Conservation (phyloP, 257 asterid species). For the Paulownia fortunei region DNA sequence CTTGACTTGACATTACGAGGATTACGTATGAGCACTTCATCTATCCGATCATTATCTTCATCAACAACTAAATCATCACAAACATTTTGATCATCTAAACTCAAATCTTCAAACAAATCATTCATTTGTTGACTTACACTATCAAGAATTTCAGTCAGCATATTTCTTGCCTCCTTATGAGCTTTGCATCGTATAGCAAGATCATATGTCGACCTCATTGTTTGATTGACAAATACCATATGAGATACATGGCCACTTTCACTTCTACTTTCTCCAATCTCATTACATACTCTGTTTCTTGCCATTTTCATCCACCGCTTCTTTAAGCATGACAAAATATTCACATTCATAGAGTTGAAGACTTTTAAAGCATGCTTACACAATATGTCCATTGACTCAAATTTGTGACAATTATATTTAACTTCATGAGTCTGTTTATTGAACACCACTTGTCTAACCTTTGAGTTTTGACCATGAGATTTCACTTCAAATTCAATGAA, state of each 20-base stretch:
- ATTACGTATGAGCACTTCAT: neutral
- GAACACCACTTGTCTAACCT: neutral
- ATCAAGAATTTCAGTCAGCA: neutral
- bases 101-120: neutral
- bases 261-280: neutral
- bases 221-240: slow-evolving; percentile 20
- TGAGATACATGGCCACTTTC: neutral
- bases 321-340: neutral
- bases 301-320: slow-evolving; percentile 11
- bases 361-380: no score
- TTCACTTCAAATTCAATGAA: neutral
- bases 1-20: neutral
- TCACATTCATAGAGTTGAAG: no score
- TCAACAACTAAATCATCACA: neutral
- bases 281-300: neutral
- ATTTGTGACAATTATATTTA: neutral
- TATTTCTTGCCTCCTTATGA: slow-evolving; percentile 3
- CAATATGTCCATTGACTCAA: no score
- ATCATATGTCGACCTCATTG: slow-evolving; percentile 14
- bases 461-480: neutral
- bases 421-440: neutral
- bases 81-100: neutral
- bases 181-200: slow-evolving; percentile 9
- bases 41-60: neutral
- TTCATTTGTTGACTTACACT: neutral